Evolutionary conservation across 202 grass and related monocot species (phyloP).

Genomic region (Elaeis oleifera): DNA sequence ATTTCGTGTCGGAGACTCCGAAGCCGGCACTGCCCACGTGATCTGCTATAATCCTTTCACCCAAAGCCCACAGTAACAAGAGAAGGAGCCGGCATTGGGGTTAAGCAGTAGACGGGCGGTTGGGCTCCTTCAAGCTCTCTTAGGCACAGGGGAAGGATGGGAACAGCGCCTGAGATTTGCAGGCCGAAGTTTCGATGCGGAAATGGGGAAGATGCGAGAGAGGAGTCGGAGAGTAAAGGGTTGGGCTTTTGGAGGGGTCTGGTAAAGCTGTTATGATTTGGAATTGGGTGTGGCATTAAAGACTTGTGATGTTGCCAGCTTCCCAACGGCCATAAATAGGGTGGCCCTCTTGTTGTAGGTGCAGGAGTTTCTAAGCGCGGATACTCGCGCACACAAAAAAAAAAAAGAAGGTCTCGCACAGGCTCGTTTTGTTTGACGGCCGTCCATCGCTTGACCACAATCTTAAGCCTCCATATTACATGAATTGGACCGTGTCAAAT

Average conservation of each 20-base stretch:
- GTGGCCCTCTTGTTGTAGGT: neutral
- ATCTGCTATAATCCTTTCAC: neutral
- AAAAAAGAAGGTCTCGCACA: no score
- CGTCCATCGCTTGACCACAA: no score
- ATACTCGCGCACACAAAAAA: no score
- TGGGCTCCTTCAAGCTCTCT: conserved; percentile 8
- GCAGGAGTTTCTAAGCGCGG: no score
- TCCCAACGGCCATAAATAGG: conserved; percentile 12
- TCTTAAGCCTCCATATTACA: no score
- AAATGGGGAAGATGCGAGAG: neutral
- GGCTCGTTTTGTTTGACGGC: no score
- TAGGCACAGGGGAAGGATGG: neutral
- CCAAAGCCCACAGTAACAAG: neutral
- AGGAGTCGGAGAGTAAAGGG: neutral
- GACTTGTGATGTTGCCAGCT: conserved; percentile 17
- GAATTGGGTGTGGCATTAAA: conserved; percentile 36
- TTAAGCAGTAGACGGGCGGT: neutral
- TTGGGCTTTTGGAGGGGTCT: neutral
- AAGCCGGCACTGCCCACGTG: neutral
- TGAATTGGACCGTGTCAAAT: no score
- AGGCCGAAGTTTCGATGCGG: no score
- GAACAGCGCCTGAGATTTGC: neutral
- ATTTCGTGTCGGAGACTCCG: conserved; percentile 4
- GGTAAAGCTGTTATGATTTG: neutral
- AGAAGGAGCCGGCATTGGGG: conserved; percentile 2